Conservation (phyloP, 2,329 filamentous ascomycete species). For the Aspergillus ochraceoroseus region DNA sequence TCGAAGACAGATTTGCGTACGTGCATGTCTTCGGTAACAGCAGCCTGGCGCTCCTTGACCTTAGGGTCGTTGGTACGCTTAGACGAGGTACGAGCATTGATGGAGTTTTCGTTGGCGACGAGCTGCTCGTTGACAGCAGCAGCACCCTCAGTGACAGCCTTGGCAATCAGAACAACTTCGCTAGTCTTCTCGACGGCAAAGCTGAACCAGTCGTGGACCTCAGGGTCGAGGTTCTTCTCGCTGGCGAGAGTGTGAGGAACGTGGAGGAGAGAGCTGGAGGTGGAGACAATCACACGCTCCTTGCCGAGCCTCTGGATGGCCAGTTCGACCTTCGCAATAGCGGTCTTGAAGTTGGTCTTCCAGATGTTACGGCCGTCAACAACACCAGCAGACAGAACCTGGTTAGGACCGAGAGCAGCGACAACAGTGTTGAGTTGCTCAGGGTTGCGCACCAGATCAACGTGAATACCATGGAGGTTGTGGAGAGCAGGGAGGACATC, state of each 20-base stretch:
- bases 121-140: constrained; percentile 80
- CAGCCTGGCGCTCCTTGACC: constrained; percentile 93
- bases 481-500: constrained; percentile 71
- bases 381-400: constrained; percentile 89
- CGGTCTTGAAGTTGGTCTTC: constrained; percentile 98
- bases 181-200: constrained; percentile 92
- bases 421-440: constrained; percentile 90
- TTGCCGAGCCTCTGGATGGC: constrained; percentile 95
- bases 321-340: constrained; percentile 83
- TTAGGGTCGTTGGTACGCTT: constrained; percentile 93
- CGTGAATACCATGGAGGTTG: constrained; percentile 76
- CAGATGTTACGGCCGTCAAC: constrained; percentile 99
- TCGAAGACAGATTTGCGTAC: constrained; percentile 90
- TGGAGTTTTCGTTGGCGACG: constrained; percentile 93
- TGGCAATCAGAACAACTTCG: constrained; percentile 89
- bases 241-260: constrained; percentile 95
- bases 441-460: constrained; percentile 96
- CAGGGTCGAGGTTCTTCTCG: constrained; percentile 95
- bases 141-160: constrained; percentile 91
- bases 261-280: constrained; percentile 95
- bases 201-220: constrained; percentile 97
- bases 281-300: constrained; percentile 94
- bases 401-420: constrained; percentile 76
- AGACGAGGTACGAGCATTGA: constrained; percentile 84
- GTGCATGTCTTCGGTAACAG: constrained; percentile 79